Evolutionary conservation across 345 rosid species (phyloP), one percentile per base, ranked within the genome.

Genomic region (Eucalyptus regnans): DNA sequence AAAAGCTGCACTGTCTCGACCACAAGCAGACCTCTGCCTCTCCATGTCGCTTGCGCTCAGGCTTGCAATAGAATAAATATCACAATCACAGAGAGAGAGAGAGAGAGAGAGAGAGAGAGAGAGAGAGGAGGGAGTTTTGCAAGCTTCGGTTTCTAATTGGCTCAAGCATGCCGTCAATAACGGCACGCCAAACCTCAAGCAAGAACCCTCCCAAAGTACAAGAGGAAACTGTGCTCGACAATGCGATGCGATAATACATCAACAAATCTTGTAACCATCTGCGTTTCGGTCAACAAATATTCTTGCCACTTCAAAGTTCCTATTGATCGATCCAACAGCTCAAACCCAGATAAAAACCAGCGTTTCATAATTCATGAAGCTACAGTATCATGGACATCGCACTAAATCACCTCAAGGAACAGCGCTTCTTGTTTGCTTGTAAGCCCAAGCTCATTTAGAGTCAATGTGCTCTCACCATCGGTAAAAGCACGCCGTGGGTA

Each of bases 371-470:
- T 85, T 14, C 56, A 48, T 15, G 37, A 49, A 49, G 37, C 87
- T 85, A 46, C 23, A n/a, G 37, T 46, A 48, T n/a, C 86, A 84
- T 13, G 41, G 56, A 18, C 4, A n/a, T 20, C 84, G 11, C 46
- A 25, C 93, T 94, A 96, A 76, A 98, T 93, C 89, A 92, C 93
- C 95, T 98, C 99, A 90, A 98, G 96, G 92, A 95, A 98, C 92
- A 98, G 87, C 87, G 99, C 99, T 92, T 98, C 99, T 89, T 96
- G 99, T 92, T 96, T 98, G 95, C 95, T 96, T 15, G 97, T 94
- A 88, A 98, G 93, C 27, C 99, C 99, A 51, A 96, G 98, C 91
- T 98, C 99, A 23, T 89, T 96, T 90, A 98, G 92, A 7, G 98
- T 92, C 87, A 94, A 89, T 52, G 89, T 88, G 83, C 95, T 90